phyloP scores from a whole-genome alignment of 225 moss, liverwort and hornwort genomes.

The Sphagnum tenellum region DNA sequence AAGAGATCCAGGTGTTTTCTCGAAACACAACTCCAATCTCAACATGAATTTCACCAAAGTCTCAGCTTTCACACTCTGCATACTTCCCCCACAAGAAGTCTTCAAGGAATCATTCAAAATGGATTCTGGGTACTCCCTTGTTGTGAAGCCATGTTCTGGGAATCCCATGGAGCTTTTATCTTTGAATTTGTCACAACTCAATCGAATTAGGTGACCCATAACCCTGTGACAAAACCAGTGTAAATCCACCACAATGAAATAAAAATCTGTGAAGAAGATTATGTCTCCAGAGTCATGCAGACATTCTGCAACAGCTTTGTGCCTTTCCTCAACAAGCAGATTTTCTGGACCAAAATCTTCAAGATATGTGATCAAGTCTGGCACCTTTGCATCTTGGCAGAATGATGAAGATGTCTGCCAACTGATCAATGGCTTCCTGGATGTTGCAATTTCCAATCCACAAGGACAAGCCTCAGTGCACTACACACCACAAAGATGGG shows the following conservation, averaged over 20 bases:
- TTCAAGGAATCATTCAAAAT: neutral
- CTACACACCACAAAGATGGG: too few relatives aligned
- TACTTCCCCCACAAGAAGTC: too few relatives aligned
- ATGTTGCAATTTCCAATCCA: too few relatives aligned
- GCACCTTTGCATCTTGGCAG: too few relatives aligned
- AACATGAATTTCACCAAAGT: neutral
- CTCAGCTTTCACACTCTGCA: neutral
- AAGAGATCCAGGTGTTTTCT: neutral
- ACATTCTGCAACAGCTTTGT: neutral
- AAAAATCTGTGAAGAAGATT: slow-evolving; percentile 1
- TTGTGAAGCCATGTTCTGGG: slow-evolving; percentile 1
- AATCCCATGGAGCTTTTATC: neutral
- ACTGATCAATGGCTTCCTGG: too few relatives aligned
- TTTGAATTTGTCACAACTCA: neutral
- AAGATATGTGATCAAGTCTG: too few relatives aligned
- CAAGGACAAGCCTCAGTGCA: too few relatives aligned
- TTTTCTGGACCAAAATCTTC: too few relatives aligned
- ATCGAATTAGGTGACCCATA: neutral
- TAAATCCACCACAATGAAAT: slow-evolving; percentile 2
- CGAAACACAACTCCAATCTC: neutral
- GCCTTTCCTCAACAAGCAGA: neutral
- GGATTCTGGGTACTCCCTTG: neutral
- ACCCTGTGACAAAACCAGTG: slow-evolving; percentile 4
- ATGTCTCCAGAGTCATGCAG: neutral
- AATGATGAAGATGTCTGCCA: too few relatives aligned